phyloP scores from a whole-genome alignment of 2,329 filamentous ascomycete species.

The Phialocephala subalpina region DNA sequence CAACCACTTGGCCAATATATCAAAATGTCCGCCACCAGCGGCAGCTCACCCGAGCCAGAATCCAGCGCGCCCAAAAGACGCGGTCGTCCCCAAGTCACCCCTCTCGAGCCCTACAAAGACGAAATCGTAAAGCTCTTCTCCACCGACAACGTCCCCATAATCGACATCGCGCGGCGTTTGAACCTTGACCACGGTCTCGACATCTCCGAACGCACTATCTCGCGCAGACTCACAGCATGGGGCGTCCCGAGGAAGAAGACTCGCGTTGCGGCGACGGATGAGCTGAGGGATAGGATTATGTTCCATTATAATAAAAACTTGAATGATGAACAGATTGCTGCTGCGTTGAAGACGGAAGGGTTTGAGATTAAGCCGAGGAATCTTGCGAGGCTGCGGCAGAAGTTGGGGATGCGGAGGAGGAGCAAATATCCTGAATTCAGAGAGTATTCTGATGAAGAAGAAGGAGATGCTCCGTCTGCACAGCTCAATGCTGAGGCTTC shows the following conservation, averaged over 20 bases:
- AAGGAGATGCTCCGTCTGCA: constrained; percentile 23
- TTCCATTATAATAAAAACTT: constrained; percentile 43
- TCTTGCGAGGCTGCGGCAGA: constrained; percentile 39
- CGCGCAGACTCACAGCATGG: constrained; percentile 40
- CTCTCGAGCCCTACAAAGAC: constrained; percentile 41
- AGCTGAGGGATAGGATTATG: constrained; percentile 36
- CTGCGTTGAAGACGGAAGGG: constrained; percentile 37
- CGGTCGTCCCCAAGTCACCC: constrained; percentile 38
- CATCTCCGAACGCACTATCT: constrained; percentile 41
- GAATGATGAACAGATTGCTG: constrained; percentile 41
- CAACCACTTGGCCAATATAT: constrained; percentile 34
- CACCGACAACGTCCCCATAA: constrained; percentile 36
- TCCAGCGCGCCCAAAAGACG: constrained; percentile 16
- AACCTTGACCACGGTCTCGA: constrained; percentile 40
- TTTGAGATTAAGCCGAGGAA: constrained; percentile 40
- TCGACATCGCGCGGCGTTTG: constrained; percentile 40
- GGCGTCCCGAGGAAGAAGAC: constrained; percentile 39
- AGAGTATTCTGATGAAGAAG: constrained; percentile 37
- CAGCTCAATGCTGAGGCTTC: constrained; percentile 17
- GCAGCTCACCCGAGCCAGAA: constrained; percentile 7
- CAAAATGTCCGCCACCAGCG: constrained; percentile 31
- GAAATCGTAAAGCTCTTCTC: constrained; percentile 39
- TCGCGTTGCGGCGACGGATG: constrained; percentile 34
- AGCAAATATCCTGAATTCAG: constrained; percentile 41
- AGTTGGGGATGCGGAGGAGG: constrained; percentile 41